Conservation (phyloP, 352 stramenopile species). For the Pythium grandisporangium region DNA sequence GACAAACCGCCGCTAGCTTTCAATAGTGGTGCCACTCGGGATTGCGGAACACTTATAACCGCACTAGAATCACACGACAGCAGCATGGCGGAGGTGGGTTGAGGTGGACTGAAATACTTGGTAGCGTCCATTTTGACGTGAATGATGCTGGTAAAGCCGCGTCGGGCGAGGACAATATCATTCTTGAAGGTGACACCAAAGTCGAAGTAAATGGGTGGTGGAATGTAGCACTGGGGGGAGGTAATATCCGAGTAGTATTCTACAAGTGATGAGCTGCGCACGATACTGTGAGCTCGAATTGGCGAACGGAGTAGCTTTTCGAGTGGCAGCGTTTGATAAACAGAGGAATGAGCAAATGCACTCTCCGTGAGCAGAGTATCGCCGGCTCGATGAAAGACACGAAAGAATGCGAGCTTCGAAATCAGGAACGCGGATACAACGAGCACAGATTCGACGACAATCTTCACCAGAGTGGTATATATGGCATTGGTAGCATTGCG, state of each 20-base stretch:
- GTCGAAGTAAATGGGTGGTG: conserved; percentile 43
- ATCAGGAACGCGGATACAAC: conserved; percentile 10
- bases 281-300: conserved; percentile 36
- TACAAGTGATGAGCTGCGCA: conserved; percentile 29
- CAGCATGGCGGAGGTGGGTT: conserved; percentile 6
- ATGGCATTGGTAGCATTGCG: conserved; percentile 14
- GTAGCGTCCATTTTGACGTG: conserved; percentile 38
- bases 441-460: conserved; percentile 20
- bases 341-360: conserved; percentile 3
- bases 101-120: conserved; percentile 43
- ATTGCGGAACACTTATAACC: neutral
- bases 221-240: conserved; percentile 28
- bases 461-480: conserved; percentile 19
- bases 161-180: conserved; percentile 33
- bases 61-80: neutral
- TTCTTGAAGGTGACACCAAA: conserved; percentile 40
- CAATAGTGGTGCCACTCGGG: conserved; percentile 4
- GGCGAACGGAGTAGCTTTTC: conserved; percentile 38
- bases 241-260: conserved; percentile 22
- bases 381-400: conserved; percentile 2
- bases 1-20: no score
- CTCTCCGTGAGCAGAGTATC: no score
- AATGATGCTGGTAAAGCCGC: conserved; percentile 41
- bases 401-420: conserved; percentile 14
- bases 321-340: conserved; percentile 34